phyloP scores from a whole-genome alignment of 2,329 filamentous ascomycete species.

The Coniochaeta sp. region DNA sequence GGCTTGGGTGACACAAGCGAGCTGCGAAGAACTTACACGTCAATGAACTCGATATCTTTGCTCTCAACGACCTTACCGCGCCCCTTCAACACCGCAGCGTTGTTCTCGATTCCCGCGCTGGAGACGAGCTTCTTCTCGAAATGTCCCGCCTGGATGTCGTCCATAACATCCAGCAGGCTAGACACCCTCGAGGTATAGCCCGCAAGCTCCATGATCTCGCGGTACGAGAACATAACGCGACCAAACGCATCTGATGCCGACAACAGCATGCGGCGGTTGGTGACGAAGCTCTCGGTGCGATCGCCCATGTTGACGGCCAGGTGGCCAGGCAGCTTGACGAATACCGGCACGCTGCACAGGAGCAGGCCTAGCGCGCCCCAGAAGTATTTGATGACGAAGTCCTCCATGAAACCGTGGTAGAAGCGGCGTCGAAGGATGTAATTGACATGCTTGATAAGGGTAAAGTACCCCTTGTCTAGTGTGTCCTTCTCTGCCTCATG shows the following conservation, averaged over 20 bases:
- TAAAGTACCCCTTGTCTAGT: constrained; percentile 97
- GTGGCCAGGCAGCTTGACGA: constrained; percentile 81
- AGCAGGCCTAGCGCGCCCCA: constrained; percentile 91
- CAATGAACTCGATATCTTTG: constrained; percentile 72
- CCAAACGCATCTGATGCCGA: constrained; percentile 94
- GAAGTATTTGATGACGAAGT: constrained; percentile 99
- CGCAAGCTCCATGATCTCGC: constrained; percentile 91
- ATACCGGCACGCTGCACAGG: constrained; percentile 91
- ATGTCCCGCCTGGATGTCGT: constrained; percentile 79
- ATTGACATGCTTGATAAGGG: constrained; percentile 97
- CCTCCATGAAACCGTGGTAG: constrained; percentile 99
- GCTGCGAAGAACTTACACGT: constrained; percentile 51
- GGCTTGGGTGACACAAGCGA: not conserved
- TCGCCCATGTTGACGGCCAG: constrained; percentile 60
- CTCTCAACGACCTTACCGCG: constrained; percentile 79
- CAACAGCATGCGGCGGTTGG: constrained; percentile 84
- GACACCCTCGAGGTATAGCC: constrained; percentile 92
- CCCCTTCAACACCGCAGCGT: constrained; percentile 74
- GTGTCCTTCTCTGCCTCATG: constrained; percentile 94
- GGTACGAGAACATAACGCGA: constrained; percentile 95
- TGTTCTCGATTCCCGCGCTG: constrained; percentile 72
- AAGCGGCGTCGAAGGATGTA: constrained; percentile 83
- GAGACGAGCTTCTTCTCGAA: constrained; percentile 97
- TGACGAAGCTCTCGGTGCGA: constrained; percentile 74
- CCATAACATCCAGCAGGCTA: constrained; percentile 85